Evolutionary conservation across 495 filamentous ascomycete genomes (phyloP), one percentile per base, ranked within the genome.

Genomic region (Podospora pseudocomata): DNA sequence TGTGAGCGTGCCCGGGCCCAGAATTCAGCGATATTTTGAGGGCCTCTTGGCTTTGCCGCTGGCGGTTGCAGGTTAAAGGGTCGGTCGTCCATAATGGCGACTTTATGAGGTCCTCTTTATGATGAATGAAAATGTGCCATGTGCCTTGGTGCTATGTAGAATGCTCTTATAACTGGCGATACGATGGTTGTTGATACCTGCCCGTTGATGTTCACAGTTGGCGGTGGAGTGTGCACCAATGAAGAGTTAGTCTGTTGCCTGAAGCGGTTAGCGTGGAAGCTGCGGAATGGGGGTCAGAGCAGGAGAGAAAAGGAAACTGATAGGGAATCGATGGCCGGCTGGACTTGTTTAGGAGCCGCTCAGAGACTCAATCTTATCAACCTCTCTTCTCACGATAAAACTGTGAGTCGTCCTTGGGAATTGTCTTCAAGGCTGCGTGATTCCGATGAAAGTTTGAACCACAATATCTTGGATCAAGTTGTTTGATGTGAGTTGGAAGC

Each of bases 1-100:
- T 94, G 85, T 53, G 82, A 78, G 74, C 91, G 92, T 78, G 94
- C 89, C 65, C 92, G 89, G 60, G 83, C 77, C 65, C 95, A 92
- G 62, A 93, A 86, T 54, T 88, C 85, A n/a, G 86, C 82, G 15
- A 96, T 79, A 15, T 81, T 85, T 65, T 88, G 86, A n/a, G 85
- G 82, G 60, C 82, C 83, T 65, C 83, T 80, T 67, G 82, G 78
- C 54, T 82, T 79, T 28, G 84, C 80, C 2, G 86, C 81, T 73
- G 83, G 86, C 4, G 89, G 85, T 68, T 87, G 86, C 7, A 96
- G 80, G 9, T 90, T 88, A 60, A 95, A 85, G 4, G 81, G 84
- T n/a, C 81, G 76, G 3, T 83, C 73, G 79, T 83, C 81, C 63
- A 77, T 74, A 28, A 68, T 70, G 7, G 55, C 15, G 39, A 49